These are phyloP conservation scores for Hemisphaericaspora nanyangensis DNA, from an alignment of 805 yeast species.

Conservation along the genomic window DNA sequence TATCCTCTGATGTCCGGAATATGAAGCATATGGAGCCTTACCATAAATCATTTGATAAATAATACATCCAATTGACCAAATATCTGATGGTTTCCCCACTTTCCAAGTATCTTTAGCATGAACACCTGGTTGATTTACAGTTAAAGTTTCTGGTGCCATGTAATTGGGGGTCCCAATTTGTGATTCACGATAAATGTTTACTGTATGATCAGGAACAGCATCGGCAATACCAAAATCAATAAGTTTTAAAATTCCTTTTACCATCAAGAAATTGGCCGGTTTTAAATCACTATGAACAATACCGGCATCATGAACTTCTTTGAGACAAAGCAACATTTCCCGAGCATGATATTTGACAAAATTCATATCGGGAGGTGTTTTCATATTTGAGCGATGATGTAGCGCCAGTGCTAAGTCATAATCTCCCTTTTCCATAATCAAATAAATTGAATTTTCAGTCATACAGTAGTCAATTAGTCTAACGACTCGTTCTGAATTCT, in stretches of 20 bases:
- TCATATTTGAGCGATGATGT: conserved; percentile 47
- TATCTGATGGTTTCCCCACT: conserved; percentile 92
- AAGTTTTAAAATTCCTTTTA: conserved; percentile 77
- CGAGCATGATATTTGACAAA: conserved; percentile 77
- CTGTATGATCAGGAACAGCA: conserved; percentile 88
- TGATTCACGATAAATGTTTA: conserved; percentile 82
- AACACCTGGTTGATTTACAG: conserved; percentile 17
- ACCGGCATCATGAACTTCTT: conserved; percentile 82
- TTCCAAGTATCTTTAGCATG: conserved; percentile 46
- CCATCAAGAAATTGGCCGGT: conserved; percentile 72
- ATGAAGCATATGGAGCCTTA: conserved; percentile 81
- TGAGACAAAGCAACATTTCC: conserved; percentile 77
- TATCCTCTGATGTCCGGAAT: conserved; percentile 70
- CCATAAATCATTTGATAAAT: conserved; percentile 95
- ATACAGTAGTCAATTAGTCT: conserved; percentile 71
- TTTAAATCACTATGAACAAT: conserved; percentile 80
- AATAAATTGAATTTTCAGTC: conserved; percentile 54
- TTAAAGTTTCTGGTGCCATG: conserved; percentile 95
- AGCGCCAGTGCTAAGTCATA: conserved; percentile 82
- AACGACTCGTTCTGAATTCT: conserved; percentile 67
- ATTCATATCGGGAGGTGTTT: conserved; percentile 52
- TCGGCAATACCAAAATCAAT: conserved; percentile 97
- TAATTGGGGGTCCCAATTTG: conserved; percentile 96
- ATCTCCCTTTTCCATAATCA: conserved; percentile 96
- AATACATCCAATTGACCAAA: conserved; percentile 98